A percentile compares a stretch with the other conserved stretches of the same genome.
phyloP scores from a whole-genome alignment of 352 stramenopile genomes.

The Elongisporangium anandrum region DNA sequence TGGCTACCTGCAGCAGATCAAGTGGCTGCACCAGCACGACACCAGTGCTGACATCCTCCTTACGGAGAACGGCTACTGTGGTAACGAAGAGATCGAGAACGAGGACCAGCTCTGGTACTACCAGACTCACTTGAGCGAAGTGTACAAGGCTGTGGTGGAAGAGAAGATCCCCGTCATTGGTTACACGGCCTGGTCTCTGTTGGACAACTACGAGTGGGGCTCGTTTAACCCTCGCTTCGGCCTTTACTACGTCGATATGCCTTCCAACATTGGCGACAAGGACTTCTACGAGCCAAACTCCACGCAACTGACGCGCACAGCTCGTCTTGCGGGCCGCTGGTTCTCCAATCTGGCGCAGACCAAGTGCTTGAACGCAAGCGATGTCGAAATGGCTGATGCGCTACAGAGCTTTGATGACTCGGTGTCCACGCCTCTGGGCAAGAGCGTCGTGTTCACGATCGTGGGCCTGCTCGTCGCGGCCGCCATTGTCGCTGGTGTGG shows the following conservation, averaged over 20 bases:
- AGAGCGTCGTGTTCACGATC: not conserved
- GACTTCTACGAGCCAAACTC: slow-evolving; percentile 18
- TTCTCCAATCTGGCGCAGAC: slow-evolving; percentile 15
- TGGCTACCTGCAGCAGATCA: slow-evolving; percentile 41
- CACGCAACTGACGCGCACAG: slow-evolving; percentile 29
- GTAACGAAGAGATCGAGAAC: slow-evolving; percentile 42
- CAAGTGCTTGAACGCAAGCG: slow-evolving; percentile 13
- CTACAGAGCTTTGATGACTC: not conserved
- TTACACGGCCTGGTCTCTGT: slow-evolving; percentile 91
- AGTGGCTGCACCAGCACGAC: slow-evolving; percentile 32
- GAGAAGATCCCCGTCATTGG: slow-evolving; percentile 55
- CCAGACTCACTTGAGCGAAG: slow-evolving; percentile 36
- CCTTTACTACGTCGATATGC: slow-evolving; percentile 54
- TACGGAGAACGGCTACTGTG: slow-evolving; percentile 49
- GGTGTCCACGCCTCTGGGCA: not conserved
- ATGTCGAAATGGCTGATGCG: not conserved
- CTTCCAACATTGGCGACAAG: slow-evolving; percentile 23
- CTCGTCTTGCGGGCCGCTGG: slow-evolving; percentile 37
- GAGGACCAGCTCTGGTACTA: slow-evolving; percentile 48
- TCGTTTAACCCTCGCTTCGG: slow-evolving; percentile 51
- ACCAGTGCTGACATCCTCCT: slow-evolving; percentile 29
- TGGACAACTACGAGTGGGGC: slow-evolving; percentile 97
- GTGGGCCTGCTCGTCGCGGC: not conserved
- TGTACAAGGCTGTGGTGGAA: slow-evolving; percentile 42
- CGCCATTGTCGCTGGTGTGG: not conserved